phyloP scores from a whole-genome alignment of 192 early-diverging fungal genomes.

The Gorgonomyces haynaldii region DNA sequence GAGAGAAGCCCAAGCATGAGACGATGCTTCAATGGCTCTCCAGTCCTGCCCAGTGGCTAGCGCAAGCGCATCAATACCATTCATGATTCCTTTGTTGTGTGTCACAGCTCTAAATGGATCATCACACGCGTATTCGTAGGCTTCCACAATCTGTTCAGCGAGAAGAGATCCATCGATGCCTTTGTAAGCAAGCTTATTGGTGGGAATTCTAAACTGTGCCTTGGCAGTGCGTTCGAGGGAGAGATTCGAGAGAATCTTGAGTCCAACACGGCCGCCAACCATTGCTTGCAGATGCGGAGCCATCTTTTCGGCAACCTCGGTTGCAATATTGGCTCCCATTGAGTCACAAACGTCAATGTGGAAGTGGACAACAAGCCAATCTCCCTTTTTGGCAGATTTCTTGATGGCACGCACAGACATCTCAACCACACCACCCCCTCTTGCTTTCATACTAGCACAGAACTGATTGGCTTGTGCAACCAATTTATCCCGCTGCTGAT shows the following conservation, averaged over 20 bases:
- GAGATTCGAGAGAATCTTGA: slow-evolving; percentile 61
- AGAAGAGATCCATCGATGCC: slow-evolving; percentile 46
- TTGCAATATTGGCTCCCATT: slow-evolving; percentile 68
- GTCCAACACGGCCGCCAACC: slow-evolving; percentile 44
- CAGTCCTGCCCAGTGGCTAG: slow-evolving; percentile 69
- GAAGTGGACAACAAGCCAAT: slow-evolving; percentile 64
- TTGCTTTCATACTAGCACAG: slow-evolving; percentile 47
- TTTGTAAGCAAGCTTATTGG: slow-evolving; percentile 53
- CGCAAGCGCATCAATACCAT: slow-evolving; percentile 67
- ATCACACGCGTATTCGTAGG: slow-evolving; percentile 54
- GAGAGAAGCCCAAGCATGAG: slow-evolving; percentile 54
- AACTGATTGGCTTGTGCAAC: slow-evolving; percentile 48
- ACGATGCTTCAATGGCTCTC: slow-evolving; percentile 62
- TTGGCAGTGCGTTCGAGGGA: slow-evolving; percentile 49
- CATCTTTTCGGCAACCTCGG: slow-evolving; percentile 56
- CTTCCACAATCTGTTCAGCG: slow-evolving; percentile 53
- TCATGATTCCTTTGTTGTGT: slow-evolving; percentile 76
- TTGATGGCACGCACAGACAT: slow-evolving; percentile 37
- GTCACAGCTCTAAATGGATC: slow-evolving; percentile 63
- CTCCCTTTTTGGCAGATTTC: slow-evolving; percentile 15
- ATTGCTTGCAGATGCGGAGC: slow-evolving; percentile 46
- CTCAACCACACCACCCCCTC: slow-evolving; percentile 56
- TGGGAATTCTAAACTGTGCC: slow-evolving; percentile 51
- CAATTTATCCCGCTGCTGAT: slow-evolving; percentile 23
- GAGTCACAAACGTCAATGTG: slow-evolving; percentile 69